Base-by-base conservation (phyloP, 352 stramenopile genomes). In the Globisporangium carolinianum region DNA sequence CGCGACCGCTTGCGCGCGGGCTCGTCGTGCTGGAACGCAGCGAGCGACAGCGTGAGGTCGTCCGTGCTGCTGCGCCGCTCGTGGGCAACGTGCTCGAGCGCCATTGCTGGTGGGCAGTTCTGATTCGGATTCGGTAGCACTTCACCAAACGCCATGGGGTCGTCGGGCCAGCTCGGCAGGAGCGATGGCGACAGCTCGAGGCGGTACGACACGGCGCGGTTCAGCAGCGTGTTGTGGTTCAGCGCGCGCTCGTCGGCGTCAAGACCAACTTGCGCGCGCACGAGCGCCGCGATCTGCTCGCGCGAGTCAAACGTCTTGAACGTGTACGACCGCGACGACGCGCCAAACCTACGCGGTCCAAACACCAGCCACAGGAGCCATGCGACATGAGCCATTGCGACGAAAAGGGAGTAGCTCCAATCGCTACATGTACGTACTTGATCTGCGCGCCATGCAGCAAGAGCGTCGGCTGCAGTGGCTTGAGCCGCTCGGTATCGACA, bases 221-320 rank as follows among this genome's bases (percentile, higher is more conserved):
- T 94, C 8, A 94, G 65, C 55, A 94, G 65, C 54, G 84, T 94
- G 57, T 94, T 94, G 49, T 83, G 71, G 60, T 92, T 80, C 36
- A 94, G 52, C 18, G 80, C 58, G 36, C 76, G 55, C 56, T 92
- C 82, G 8, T 88, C 78, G 11, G 47, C 61, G 14, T 81, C 74
- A 4, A 94, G 61, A 3, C 76, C 75, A 43, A 79, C 68, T 17
- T 76, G 73, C 41, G 66, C 71, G 11, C 67, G 65, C 51, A 94
- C 62, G 49, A 81, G 74, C 46, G 83, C 71, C 5, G 68, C 64
- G 66, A 94, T 94, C 61, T 89, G 74, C 50, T 88, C 81, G 1
- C 75, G 67, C 11, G 83, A 91, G 18, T 91, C 79, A 58, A 90
- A 93, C 35, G 79, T 65, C 57, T 91, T 91, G 63, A 91, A 94